Percentiles rank a stretch among this genome's conserved stretches.
These are phyloP conservation scores for Pichia sp. DNA, from an alignment of 1,139 yeast species.

Conservation along the genomic window DNA sequence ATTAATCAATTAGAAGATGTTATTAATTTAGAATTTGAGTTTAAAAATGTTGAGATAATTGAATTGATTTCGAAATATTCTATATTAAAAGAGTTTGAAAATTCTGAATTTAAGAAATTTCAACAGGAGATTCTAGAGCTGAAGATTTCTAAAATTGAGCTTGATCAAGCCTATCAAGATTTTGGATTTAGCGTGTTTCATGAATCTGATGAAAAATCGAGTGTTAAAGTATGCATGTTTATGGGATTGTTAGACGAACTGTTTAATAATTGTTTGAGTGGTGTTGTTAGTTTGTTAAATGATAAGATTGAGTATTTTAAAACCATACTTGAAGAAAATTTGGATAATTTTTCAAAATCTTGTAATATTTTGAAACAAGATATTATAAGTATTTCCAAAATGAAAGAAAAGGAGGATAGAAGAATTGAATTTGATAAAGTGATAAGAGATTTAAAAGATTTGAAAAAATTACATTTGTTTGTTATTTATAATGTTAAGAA, in stretches of 20 bases:
- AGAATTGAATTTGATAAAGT: background rate
- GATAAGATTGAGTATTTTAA: background rate
- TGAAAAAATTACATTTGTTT: background rate
- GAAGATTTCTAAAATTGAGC: conserved; percentile 1
- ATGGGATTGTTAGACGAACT: conserved; percentile 6
- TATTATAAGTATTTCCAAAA: background rate
- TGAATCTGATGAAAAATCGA: conserved; percentile 19
- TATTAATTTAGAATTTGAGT: background rate
- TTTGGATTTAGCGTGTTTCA: conserved; percentile 11
- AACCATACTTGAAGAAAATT: background rate
- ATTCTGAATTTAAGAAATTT: background rate
- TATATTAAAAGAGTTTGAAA: background rate
- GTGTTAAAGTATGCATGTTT: conserved; percentile 12
- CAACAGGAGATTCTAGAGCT: conserved; percentile 9
- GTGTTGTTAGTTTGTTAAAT: background rate
- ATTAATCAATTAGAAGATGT: background rate
- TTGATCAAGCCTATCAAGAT: conserved; percentile 4
- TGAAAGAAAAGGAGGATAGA: background rate
- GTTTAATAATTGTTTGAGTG: background rate
- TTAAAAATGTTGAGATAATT: background rate
- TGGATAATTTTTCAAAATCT: background rate
- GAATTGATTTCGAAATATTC: background rate
- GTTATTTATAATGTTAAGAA: background rate
- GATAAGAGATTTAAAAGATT: background rate
- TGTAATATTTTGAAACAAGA: background rate